phyloP scores from a whole-genome alignment of 495 filamentous ascomycete genomes.

The Hypoxylon trugodes region DNA sequence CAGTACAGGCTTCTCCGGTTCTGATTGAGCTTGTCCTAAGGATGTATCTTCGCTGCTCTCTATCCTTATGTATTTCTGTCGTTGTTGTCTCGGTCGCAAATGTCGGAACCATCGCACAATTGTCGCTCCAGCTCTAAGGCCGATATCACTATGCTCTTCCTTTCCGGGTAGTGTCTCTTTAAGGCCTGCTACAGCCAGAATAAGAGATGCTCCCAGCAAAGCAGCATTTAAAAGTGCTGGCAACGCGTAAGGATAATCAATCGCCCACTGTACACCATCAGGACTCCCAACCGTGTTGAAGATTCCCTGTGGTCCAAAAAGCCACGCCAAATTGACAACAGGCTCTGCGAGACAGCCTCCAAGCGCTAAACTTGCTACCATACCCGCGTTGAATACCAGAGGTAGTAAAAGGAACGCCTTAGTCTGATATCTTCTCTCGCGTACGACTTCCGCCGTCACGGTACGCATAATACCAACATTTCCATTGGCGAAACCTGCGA shows the following conservation, averaged over 20 bases:
- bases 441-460: slow-evolving; percentile 76
- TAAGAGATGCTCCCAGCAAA: slow-evolving; percentile 33
- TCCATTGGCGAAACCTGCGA: slow-evolving; percentile 77
- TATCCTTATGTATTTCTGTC: slow-evolving; percentile 26
- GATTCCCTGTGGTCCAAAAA: slow-evolving; percentile 66
- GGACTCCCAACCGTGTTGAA: slow-evolving; percentile 44
- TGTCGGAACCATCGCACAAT: slow-evolving; percentile 45
- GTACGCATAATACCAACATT: slow-evolving; percentile 85
- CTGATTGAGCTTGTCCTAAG: slow-evolving; percentile 34
- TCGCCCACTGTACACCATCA: slow-evolving; percentile 44
- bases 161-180: slow-evolving; percentile 44
- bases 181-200: slow-evolving; percentile 29
- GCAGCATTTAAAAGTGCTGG: slow-evolving; percentile 44
- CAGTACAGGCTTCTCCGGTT: slow-evolving; percentile 41
- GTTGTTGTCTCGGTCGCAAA: slow-evolving; percentile 1
- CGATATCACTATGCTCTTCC: slow-evolving; percentile 41
- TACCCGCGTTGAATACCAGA: slow-evolving; percentile 79
- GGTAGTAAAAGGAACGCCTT: slow-evolving; percentile 83
- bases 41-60: slow-evolving; percentile 28
- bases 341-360: slow-evolving; percentile 81
- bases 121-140: slow-evolving; percentile 29
- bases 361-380: slow-evolving; percentile 63
- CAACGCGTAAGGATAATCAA: slow-evolving; percentile 53
- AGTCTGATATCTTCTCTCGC: slow-evolving; percentile 72
- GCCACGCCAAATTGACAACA: slow-evolving; percentile 64